Conservation (phyloP, 108 stramenopile genomes). For the Nitzschia inconspicua region DNA sequence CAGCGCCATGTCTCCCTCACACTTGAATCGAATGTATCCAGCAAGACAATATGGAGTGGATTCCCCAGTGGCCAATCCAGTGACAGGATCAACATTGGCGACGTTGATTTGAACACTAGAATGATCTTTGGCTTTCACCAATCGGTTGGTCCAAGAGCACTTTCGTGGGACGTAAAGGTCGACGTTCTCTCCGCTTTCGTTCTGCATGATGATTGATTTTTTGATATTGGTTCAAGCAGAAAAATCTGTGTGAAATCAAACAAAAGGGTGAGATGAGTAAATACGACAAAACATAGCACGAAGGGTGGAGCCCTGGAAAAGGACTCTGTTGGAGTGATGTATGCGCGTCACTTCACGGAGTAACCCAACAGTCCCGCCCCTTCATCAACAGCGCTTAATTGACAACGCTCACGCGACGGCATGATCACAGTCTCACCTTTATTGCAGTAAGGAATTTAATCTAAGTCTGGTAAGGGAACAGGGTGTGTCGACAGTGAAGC, state of each 20-base stretch:
- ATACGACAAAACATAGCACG: too few relatives aligned
- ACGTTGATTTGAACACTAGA: slow-evolving; percentile 96
- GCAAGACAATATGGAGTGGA: slow-evolving; percentile 74
- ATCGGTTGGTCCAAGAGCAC: slow-evolving; percentile 96
- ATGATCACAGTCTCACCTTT: too few relatives aligned
- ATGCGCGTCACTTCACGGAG: too few relatives aligned
- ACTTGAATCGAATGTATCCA: slow-evolving; percentile 93
- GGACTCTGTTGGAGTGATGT: too few relatives aligned
- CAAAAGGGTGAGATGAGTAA: too few relatives aligned
- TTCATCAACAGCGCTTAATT: too few relatives aligned
- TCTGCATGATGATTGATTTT: slow-evolving; percentile 78
- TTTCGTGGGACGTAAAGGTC: slow-evolving; percentile 98
- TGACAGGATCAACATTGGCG: slow-evolving; percentile 92
- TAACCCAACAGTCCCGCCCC: too few relatives aligned
- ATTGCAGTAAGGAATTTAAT: too few relatives aligned
- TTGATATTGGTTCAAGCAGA: neutral
- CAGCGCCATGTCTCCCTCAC: slow-evolving; percentile 91
- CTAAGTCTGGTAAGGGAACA: too few relatives aligned
- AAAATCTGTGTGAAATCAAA: neutral
- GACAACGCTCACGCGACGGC: too few relatives aligned
- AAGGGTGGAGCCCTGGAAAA: too few relatives aligned
- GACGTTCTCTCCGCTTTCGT: slow-evolving; percentile 94
- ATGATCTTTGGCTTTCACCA: slow-evolving; percentile 93
- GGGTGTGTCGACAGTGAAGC: too few relatives aligned
- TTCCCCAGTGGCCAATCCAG: slow-evolving; percentile 88